Conservation (phyloP, 768 basidiomycete species). For the Crassisporium funariophilum region DNA sequence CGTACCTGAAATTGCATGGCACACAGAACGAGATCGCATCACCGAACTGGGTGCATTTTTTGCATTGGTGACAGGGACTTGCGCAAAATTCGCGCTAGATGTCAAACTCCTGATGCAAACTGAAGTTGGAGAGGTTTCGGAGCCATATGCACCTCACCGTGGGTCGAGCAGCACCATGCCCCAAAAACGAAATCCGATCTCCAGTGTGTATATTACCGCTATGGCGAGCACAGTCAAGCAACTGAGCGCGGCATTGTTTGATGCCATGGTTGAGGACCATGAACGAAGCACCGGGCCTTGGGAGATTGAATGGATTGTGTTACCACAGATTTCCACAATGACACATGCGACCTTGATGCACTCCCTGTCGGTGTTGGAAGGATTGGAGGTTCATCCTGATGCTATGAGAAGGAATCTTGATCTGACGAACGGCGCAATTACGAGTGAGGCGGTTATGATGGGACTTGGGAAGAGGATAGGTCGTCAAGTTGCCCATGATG, state of each 20-base stretch:
- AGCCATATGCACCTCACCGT: conserved; percentile 44
- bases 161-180: conserved; percentile 54
- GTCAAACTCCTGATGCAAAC: conserved; percentile 51
- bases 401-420: conserved; percentile 43
- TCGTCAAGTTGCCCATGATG: conserved; percentile 46
- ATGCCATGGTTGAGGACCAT: conserved; percentile 51
- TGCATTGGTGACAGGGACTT: conserved; percentile 45
- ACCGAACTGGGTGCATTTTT: conserved; percentile 46
- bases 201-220: conserved; percentile 45
- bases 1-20: conserved; percentile 38
- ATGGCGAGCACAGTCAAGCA: conserved; percentile 44
- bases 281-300: conserved; percentile 51
- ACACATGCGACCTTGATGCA: conserved; percentile 42
- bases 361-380: conserved; percentile 35
- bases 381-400: conserved; percentile 41
- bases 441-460: conserved; percentile 53
- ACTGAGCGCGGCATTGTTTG: conserved; percentile 40
- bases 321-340: conserved; percentile 46
- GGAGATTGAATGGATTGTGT: conserved; percentile 52
- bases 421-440: conserved; percentile 41
- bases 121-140: conserved; percentile 46
- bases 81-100: conserved; percentile 47
- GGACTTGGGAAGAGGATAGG: conserved; percentile 42
- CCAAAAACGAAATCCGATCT: conserved; percentile 51
- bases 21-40: conserved; percentile 47